phyloP scores from a whole-genome alignment of 371 early-diverging fungal species.

The Lichtheimia ramosa region DNA sequence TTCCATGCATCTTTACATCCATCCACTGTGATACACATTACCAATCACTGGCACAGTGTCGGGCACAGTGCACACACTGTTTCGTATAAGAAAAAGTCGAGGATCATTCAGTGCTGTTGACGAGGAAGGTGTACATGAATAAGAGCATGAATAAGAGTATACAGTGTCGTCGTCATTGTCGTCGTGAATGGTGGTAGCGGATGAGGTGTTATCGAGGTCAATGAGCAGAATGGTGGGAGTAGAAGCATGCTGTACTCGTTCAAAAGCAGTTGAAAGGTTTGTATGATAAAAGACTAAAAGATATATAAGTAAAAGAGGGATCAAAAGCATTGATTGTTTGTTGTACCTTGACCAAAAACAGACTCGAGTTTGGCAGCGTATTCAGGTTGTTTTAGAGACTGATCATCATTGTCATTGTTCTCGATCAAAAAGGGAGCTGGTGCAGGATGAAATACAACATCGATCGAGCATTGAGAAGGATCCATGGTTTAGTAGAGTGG shows the following conservation, averaged over 20 bases:
- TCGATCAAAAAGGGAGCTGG: conserved; percentile 8
- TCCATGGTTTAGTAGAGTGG: conserved; percentile 7
- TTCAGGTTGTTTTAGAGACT: background rate
- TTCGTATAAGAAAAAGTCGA: conserved; percentile 8
- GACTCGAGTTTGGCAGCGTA: conserved; percentile 4
- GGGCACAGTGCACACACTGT: background rate
- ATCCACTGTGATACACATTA: background rate
- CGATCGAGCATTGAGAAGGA: conserved; percentile 12
- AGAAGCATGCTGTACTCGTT: background rate
- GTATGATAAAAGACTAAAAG: background rate
- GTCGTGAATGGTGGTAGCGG: background rate
- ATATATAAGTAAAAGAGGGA: background rate
- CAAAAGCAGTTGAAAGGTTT: no score
- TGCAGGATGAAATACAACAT: conserved; percentile 8
- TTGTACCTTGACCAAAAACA: conserved; percentile 18
- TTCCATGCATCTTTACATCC: background rate
- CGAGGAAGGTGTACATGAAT: conserved; percentile 1
- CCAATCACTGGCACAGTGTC: conserved; percentile 10
- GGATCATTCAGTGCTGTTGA: conserved; percentile 3
- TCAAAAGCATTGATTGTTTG: background rate
- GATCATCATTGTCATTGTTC: background rate
- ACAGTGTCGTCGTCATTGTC: conserved; percentile 13
- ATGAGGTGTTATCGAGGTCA: conserved; percentile 14
- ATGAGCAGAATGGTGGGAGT: conserved; percentile 4
- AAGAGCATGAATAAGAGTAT: conserved; percentile 14